A percentile compares a stretch with the other conserved stretches of the same genome.
Evolutionary conservation across 129 eudicot genomes (phyloP).

Genomic region (Oenanthe sinensis): DNA sequence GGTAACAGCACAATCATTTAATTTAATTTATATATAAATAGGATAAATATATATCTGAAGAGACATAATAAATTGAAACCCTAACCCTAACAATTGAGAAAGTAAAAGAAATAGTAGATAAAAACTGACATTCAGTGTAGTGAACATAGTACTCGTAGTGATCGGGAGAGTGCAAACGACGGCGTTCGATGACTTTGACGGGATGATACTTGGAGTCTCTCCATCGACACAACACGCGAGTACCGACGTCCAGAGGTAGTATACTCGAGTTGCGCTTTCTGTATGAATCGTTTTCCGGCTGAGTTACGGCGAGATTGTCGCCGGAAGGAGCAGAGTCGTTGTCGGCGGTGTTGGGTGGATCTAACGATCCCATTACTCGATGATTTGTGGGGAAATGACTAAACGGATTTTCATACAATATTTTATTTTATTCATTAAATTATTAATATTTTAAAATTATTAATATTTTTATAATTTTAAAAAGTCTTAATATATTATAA

Average conservation of each 20-base stretch:
- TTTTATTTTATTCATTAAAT: too few species aligned
- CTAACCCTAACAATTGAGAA: too few species aligned
- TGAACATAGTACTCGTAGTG: slow-evolving; percentile 96
- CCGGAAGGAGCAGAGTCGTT: slow-evolving; percentile 7
- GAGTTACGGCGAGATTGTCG: slow-evolving; percentile 4
- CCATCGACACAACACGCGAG: slow-evolving; percentile 91
- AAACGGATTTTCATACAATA: background rate
- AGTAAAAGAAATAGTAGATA: too few species aligned
- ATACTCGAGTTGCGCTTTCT: slow-evolving; percentile 33
- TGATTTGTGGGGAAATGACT: background rate
- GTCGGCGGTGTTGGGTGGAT: slow-evolving; percentile 22
- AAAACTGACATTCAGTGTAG: slow-evolving; percentile 78
- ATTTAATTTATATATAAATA: too few species aligned
- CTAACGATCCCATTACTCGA: slow-evolving; percentile 36
- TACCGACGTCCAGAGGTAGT: slow-evolving; percentile 84
- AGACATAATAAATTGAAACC: too few species aligned
- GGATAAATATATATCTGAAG: too few species aligned
- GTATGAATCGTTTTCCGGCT: slow-evolving; percentile 25
- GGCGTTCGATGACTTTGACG: slow-evolving; percentile 95
- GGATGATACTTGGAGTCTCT: slow-evolving; percentile 85
- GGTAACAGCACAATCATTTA: background rate
- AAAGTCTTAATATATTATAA: too few species aligned
- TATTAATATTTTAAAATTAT: too few species aligned
- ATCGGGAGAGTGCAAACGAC: slow-evolving; percentile 38
- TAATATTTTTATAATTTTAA: too few species aligned